These are phyloP conservation scores for Chlamydomonas incerta DNA, from an alignment of 139 green algal species.

Conservation along the genomic window DNA sequence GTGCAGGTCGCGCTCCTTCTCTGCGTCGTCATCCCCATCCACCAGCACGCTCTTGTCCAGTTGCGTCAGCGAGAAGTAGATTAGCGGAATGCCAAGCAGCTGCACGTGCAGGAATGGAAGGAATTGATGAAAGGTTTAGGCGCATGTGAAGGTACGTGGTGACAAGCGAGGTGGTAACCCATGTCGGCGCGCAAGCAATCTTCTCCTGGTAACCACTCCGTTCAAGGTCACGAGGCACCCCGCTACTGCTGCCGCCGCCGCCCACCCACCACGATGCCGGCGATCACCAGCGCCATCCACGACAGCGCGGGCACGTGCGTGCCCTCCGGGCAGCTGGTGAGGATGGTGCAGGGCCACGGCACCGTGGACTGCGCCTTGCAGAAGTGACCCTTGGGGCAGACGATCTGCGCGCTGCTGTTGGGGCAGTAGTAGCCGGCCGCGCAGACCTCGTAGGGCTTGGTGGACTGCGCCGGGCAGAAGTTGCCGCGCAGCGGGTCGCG, in stretches of 20 bases:
- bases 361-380: slow-evolving; percentile 54
- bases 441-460: slow-evolving; percentile 39
- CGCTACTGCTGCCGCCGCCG: background rate
- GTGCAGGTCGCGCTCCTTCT: background rate
- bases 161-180: too few relatives aligned
- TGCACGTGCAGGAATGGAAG: too few relatives aligned
- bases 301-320: slow-evolving; percentile 45
- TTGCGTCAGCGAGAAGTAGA: background rate
- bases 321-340: slow-evolving; percentile 55
- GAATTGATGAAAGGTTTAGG: too few relatives aligned
- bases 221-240: too few relatives aligned
- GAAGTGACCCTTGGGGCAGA: slow-evolving; percentile 54
- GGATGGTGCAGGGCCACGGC: slow-evolving; percentile 45
- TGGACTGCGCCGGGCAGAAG: slow-evolving; percentile 46
- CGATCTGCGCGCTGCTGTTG: slow-evolving; percentile 21
- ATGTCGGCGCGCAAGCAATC: too few relatives aligned
- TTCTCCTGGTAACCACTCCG: too few relatives aligned
- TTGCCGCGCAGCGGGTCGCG: slow-evolving; percentile 54
- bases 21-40: background rate
- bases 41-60: slow-evolving; percentile 34
- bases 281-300: slow-evolving; percentile 48
- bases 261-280: slow-evolving; percentile 17
- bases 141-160: too few relatives aligned
- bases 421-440: slow-evolving; percentile 55
- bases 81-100: slow-evolving; percentile 13